Base-by-base conservation (phyloP, 2,329 filamentous ascomycete species). In the Cordyceps militaris region DNA sequence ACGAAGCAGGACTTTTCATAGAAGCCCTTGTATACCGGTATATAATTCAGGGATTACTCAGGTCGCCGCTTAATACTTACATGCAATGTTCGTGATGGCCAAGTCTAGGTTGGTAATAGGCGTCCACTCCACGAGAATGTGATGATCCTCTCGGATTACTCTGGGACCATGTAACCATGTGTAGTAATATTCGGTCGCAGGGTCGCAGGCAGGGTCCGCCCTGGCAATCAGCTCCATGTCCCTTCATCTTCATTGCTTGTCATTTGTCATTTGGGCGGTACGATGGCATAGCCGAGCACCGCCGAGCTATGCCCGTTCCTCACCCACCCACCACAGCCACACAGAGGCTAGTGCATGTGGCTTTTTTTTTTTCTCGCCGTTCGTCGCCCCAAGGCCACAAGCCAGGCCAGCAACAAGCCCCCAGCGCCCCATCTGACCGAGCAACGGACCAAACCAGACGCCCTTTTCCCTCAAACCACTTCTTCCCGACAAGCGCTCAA, bases 401-500 rank as follows among this genome's bases (percentile, higher is more conserved):
- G 16, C 34, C 50, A 52, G 50, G 34, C 50, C 50, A 38, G 21
- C 52, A 26, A 16, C 34, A 38, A 14, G n/a, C 14, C 14, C 34
- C 28, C 32, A n/a, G 26, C 34, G 21, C 21, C 55, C 55, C 47
- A 42, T 50, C 44, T 49, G 55, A 50, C 55, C 46, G 47, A 51
- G 47, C 47, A 51, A 50, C 46, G 42, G 14, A 38, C 34, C 34
- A 38, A 38, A 34, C 54, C 28, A 34, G 23, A 48, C 44, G 6
- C 30, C 30, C 55, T 57, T 59, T 59, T 61, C 49, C 52, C 58
- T 58, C 59, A 58, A 51, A 40, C 48, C 44, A 26, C 34, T 16
- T 38, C 14, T 38, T 26, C 32, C 11, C 24, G 36, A 42, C 51
- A 46, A 36, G 40, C 30, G 36, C 42, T 34, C n/a, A 52, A 42